A percentile compares a stretch with the other conserved stretches of the same genome.
Evolutionary conservation across 2,329 filamentous ascomycete genomes (phyloP).

Genomic region (Colletotrichum lini): DNA sequence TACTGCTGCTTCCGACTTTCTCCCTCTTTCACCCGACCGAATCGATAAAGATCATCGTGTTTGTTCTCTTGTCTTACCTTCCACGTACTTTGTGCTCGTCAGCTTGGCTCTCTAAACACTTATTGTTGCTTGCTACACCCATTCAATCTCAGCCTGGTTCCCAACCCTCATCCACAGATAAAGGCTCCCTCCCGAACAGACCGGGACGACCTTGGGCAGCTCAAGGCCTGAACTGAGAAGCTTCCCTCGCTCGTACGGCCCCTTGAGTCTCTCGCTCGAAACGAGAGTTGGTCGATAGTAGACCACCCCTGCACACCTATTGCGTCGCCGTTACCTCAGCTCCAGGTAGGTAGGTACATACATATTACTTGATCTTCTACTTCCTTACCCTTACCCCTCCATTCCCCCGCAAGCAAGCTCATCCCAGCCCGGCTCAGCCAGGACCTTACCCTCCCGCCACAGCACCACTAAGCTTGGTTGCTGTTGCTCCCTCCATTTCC

Average conservation of each 20-base stretch:
- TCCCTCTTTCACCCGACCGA: not conserved
- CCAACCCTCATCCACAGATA: not conserved
- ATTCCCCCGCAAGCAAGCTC: slow-evolving; percentile 42
- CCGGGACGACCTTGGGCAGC: not conserved
- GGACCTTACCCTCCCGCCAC: slow-evolving; percentile 32
- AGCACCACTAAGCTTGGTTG: slow-evolving; percentile 25
- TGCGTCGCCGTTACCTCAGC: slow-evolving; percentile 25
- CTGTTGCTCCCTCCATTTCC: slow-evolving; percentile 25
- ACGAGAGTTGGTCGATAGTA: not conserved
- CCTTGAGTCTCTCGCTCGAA: not conserved
- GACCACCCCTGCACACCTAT: slow-evolving; percentile 26
- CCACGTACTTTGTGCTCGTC: not conserved
- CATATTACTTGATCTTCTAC: slow-evolving; percentile 9
- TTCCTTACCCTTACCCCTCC: slow-evolving; percentile 38
- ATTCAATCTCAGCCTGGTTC: not conserved
- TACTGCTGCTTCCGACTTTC: not conserved
- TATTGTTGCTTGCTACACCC: not conserved
- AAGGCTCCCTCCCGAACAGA: not conserved
- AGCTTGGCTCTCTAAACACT: not conserved
- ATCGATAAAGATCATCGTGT: not conserved
- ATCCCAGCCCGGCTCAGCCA: slow-evolving; percentile 40
- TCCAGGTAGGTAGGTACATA: not conserved
- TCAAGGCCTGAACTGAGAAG: not conserved
- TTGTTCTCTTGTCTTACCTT: slow-evolving; percentile 8
- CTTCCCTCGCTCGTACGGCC: not conserved